Percentiles rank a stretch among this genome's conserved stretches.
Evolutionary conservation across 257 asterid species (phyloP).

Genomic region (Nicotiana tabacum): DNA sequence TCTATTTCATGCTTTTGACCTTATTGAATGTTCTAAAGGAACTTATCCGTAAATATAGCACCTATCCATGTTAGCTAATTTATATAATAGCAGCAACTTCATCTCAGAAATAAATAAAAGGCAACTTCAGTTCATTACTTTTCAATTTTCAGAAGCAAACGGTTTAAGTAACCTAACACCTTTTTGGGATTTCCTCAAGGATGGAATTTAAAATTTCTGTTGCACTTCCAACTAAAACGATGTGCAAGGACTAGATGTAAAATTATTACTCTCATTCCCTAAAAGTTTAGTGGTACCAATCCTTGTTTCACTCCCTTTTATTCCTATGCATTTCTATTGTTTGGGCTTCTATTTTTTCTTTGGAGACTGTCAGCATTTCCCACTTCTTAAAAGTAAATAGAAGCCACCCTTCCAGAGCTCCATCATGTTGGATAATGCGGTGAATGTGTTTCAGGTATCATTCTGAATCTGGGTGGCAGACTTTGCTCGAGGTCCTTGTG

Average conservation of each 20-base stretch:
- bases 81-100: not conserved
- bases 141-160: not conserved
- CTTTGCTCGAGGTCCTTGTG: slow-evolving; percentile 64
- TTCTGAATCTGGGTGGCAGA: slow-evolving; percentile 92
- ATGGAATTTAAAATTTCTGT: not conserved
- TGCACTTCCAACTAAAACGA: not conserved
- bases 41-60: not conserved
- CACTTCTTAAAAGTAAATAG: slow-evolving; percentile 1
- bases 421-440: not conserved
- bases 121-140: not conserved
- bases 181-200: not conserved
- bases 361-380: not conserved
- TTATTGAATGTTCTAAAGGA: not conserved
- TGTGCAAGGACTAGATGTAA: not conserved
- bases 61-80: not conserved
- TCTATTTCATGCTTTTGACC: not conserved
- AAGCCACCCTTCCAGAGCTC: not conserved
- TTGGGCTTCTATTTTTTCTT: not conserved
- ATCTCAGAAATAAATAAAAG: too few species aligned
- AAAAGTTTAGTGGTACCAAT: not conserved
- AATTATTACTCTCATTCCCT: not conserved
- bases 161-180: not conserved
- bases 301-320: not conserved
- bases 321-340: not conserved
- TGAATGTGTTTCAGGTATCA: slow-evolving; percentile 62